Conservation (phyloP, 1,284 basidiomycete species). For the Pisolithus thermaeus region DNA sequence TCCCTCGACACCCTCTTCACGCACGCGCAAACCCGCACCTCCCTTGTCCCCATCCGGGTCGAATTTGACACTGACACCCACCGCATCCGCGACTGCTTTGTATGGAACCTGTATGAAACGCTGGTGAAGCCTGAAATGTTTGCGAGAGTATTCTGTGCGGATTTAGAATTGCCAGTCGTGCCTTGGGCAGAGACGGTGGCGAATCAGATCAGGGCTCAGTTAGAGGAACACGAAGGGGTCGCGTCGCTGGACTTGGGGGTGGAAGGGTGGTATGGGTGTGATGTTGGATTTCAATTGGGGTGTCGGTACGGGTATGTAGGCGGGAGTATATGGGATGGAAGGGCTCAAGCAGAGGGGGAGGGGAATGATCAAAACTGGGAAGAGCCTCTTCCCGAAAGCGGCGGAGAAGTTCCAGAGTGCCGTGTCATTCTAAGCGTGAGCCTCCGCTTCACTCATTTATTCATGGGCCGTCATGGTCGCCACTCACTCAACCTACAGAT, state of each 20-base stretch:
- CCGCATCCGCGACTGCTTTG: conserved; percentile 89
- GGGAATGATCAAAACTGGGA: conserved; percentile 24
- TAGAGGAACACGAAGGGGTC: conserved; percentile 83
- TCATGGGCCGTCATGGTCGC: background rate
- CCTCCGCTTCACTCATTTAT: conserved; percentile 19
- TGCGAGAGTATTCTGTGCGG: conserved; percentile 80
- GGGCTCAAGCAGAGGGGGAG: conserved; percentile 3
- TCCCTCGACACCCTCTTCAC: conserved; percentile 58
- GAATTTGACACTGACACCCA: conserved; percentile 92
- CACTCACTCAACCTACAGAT: conserved; percentile 49
- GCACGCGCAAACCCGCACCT: conserved; percentile 59
- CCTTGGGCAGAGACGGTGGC: conserved; percentile 76
- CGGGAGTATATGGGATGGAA: no score
- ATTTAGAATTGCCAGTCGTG: conserved; percentile 70
- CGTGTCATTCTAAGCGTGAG: conserved; percentile 86
- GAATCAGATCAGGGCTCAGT: conserved; percentile 82
- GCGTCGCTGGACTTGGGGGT: conserved; percentile 71
- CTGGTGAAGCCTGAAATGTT: conserved; percentile 82
- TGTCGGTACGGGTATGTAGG: no score
- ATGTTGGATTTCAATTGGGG: no score
- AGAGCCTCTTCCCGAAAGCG: conserved; percentile 28
- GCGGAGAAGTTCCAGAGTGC: conserved; percentile 73
- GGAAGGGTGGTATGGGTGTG: conserved; percentile 35
- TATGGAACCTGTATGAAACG: conserved; percentile 90
- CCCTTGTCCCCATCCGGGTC: conserved; percentile 88